Percentiles rank a stretch among this genome's conserved stretches.
phyloP scores from a whole-genome alignment of 2,329 filamentous ascomycete genomes.

The Neonectria faginata region DNA sequence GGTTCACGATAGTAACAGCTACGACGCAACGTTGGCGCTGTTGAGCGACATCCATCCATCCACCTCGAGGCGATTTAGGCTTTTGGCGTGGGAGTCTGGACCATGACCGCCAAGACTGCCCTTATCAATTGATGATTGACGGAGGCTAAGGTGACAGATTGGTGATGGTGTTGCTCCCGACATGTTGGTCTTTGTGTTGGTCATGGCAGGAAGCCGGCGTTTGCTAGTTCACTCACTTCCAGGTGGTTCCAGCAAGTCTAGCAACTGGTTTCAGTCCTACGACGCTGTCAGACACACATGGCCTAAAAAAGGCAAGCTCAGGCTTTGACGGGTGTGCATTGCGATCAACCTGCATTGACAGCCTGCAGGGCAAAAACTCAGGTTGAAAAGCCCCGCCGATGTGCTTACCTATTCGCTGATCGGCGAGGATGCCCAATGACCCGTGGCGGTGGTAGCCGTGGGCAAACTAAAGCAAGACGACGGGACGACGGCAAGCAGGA shows the following conservation, averaged over 20 bases:
- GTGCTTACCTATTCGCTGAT: constrained; percentile 23
- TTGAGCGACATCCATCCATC: not conserved
- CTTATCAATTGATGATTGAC: constrained; percentile 4
- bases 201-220: constrained; percentile 24
- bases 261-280: not conserved
- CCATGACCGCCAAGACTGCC: not conserved
- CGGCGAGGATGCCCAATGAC: constrained; percentile 30
- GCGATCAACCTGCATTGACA: constrained; percentile 32
- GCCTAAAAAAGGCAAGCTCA: not conserved
- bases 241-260: constrained; percentile 18
- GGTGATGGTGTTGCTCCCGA: not conserved
- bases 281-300: constrained; percentile 1
- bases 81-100: constrained; percentile 3
- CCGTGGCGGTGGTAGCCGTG: constrained; percentile 23
- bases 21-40: not conserved
- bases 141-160: not conserved
- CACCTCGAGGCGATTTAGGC: not conserved
- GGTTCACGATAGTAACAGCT: not conserved
- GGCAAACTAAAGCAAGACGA: constrained; percentile 1
- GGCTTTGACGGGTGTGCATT: constrained; percentile 14
- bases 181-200: not conserved
- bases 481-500: constrained; percentile 4
- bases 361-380: constrained; percentile 26
- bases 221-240: constrained; percentile 29
- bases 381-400: constrained; percentile 11